phyloP scores from a whole-genome alignment of 441 rosid genomes.

The Bruguiera hainesii region DNA sequence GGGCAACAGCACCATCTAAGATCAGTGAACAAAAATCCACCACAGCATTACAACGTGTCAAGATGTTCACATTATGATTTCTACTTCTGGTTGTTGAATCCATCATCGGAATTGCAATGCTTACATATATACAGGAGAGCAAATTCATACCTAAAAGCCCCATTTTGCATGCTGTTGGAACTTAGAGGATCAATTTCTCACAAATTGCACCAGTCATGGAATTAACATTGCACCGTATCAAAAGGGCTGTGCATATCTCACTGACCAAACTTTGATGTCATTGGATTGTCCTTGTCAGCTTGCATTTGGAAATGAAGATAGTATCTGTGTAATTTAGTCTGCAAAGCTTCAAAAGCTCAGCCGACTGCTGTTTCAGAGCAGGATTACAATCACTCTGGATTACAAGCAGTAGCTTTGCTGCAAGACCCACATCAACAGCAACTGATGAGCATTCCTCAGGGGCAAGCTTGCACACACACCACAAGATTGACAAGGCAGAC shows the following conservation, averaged over 20 bases:
- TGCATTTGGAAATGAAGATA: conserved; percentile 78
- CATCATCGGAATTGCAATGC: conserved; percentile 23
- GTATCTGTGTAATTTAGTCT: conserved; percentile 73
- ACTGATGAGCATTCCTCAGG: conserved; percentile 66
- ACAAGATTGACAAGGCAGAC: conserved; percentile 58
- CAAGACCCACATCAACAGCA: conserved; percentile 81
- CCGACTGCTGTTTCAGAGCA: conserved; percentile 65
- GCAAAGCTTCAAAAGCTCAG: conserved; percentile 80
- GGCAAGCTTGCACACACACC: conserved; percentile 66
- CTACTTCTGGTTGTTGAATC: conserved; percentile 21
- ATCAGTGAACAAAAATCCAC: too few relatives aligned
- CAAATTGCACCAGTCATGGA: background rate
- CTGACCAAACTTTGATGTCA: conserved; percentile 26
- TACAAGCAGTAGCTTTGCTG: conserved; percentile 78
- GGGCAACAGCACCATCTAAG: too few relatives aligned
- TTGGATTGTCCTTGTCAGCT: conserved; percentile 78
- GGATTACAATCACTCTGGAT: conserved; percentile 81
- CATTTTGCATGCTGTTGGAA: conserved; percentile 10
- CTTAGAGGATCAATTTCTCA: conserved; percentile 3
- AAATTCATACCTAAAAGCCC: conserved; percentile 27
- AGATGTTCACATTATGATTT: conserved; percentile 20
- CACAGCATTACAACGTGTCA: background rate
- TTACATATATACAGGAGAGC: conserved; percentile 30
- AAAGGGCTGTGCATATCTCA: conserved; percentile 13
- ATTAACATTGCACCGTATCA: background rate